Evolutionary conservation across 495 filamentous ascomycete genomes (phyloP).

Genomic region (Talaromyces nanjingensis): DNA sequence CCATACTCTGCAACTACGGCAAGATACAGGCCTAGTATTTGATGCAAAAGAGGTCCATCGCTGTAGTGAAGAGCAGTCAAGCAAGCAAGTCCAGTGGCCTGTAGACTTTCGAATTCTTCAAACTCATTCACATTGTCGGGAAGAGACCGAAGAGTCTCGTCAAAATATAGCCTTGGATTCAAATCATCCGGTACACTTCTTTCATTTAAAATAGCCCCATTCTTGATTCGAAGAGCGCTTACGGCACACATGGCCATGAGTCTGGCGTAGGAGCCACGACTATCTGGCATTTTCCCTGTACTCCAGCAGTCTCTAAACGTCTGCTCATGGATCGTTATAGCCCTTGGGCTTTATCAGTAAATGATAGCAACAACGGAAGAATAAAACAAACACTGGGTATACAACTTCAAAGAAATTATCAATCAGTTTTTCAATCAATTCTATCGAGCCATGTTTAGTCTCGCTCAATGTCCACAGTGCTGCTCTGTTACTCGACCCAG

Average conservation of each 20-base stretch:
- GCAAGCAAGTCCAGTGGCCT: background rate
- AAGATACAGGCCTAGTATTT: background rate
- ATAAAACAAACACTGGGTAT: background rate
- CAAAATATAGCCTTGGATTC: background rate
- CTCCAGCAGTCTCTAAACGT: background rate
- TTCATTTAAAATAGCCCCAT: background rate
- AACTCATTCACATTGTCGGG: background rate
- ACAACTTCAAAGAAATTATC: background rate
- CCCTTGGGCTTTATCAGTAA: background rate
- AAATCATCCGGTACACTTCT: background rate
- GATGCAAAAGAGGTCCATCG: conserved; percentile 2
- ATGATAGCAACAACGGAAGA: background rate
- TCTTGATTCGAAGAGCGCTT: conserved; percentile 1
- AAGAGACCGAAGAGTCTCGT: background rate
- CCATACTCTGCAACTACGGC: background rate
- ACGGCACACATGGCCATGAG: conserved; percentile 4
- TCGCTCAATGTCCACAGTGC: background rate
- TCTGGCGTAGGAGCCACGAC: background rate
- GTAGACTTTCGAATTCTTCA: background rate
- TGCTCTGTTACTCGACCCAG: background rate
- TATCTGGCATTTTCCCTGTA: background rate
- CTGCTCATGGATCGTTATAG: background rate
- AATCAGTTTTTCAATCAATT: background rate
- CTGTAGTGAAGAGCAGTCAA: conserved; percentile 2
- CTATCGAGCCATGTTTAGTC: background rate